phyloP scores from a whole-genome alignment of 257 asterid genomes.

The Solanum ahanhuiri region DNA sequence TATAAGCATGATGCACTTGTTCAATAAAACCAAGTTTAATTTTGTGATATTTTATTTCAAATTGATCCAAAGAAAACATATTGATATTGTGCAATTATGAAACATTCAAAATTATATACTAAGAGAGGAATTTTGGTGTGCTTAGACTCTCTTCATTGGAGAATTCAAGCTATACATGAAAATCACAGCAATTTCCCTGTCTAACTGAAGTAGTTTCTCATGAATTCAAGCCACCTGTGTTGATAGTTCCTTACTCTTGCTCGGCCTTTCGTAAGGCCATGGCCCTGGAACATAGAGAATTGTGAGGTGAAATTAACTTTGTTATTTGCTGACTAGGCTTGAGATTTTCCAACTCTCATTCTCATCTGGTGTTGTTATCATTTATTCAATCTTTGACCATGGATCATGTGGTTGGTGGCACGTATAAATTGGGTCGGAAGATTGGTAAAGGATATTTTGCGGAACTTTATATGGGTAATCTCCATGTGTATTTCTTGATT shows the following conservation, averaged over 20 bases:
- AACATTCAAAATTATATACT: neutral
- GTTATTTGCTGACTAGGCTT: neutral
- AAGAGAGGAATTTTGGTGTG: neutral
- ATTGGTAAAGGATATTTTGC: slow-evolving; percentile 90
- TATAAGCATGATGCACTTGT: neutral
- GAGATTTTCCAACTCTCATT: neutral
- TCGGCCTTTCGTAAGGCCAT: neutral
- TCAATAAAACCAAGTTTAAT: neutral
- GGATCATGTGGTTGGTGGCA: slow-evolving; percentile 76
- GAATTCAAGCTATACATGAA: neutral
- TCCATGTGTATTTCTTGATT: neutral
- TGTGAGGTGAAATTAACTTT: neutral
- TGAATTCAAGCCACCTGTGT: neutral
- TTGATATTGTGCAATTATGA: neutral
- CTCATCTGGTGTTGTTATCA: neutral
- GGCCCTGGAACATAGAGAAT: neutral
- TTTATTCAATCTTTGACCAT: slow-evolving; percentile 22
- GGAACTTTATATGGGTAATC: slow-evolving; percentile 72
- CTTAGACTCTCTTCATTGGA: neutral
- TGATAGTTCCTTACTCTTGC: neutral
- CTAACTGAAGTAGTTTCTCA: neutral
- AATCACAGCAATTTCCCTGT: neutral
- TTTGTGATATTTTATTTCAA: neutral
- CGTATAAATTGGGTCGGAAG: slow-evolving; percentile 76
- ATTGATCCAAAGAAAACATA: neutral